Percentiles rank a stretch among this genome's conserved stretches.
These are phyloP conservation scores for Hypoxylon trugodes DNA, from an alignment of 495 filamentous ascomycete genomes.

Conservation along the genomic window DNA sequence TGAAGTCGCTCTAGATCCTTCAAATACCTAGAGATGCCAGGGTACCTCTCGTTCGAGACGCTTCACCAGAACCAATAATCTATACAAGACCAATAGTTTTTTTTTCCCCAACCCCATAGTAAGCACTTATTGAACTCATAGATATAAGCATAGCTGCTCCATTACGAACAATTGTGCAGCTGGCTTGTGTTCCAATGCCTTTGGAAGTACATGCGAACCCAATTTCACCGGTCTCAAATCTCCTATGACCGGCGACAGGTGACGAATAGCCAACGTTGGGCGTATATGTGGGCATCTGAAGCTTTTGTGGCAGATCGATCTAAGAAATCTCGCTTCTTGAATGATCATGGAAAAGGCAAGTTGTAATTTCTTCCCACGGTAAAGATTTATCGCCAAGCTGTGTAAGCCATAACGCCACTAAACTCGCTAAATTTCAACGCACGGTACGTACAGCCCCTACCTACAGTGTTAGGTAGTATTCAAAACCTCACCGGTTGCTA, in stretches of 20 bases:
- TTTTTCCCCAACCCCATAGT: not conserved
- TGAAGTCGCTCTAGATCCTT: not conserved
- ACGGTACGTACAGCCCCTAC: slow-evolving; percentile 7
- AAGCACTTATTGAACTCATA: not conserved
- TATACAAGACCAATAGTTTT: not conserved
- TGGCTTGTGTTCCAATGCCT: not conserved
- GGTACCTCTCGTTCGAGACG: too few species aligned
- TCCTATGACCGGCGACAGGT: not conserved
- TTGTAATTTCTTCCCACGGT: not conserved
- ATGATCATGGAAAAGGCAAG: not conserved
- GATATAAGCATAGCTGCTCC: not conserved
- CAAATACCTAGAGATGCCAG: not conserved
- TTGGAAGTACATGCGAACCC: not conserved
- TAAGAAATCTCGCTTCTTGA: too few species aligned
- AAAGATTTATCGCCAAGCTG: too few species aligned
- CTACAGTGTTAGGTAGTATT: not conserved
- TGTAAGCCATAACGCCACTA: not conserved
- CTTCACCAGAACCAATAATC: not conserved
- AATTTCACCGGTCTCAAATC: not conserved
- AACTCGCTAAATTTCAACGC: not conserved
- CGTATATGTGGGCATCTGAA: too few species aligned
- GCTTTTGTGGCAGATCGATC: too few species aligned
- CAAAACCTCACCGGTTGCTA: slow-evolving; percentile 22
- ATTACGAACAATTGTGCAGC: not conserved
- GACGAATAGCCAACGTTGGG: not conserved